phyloP scores from a whole-genome alignment of 306 rosid genomes.

The Quercus glauca region DNA sequence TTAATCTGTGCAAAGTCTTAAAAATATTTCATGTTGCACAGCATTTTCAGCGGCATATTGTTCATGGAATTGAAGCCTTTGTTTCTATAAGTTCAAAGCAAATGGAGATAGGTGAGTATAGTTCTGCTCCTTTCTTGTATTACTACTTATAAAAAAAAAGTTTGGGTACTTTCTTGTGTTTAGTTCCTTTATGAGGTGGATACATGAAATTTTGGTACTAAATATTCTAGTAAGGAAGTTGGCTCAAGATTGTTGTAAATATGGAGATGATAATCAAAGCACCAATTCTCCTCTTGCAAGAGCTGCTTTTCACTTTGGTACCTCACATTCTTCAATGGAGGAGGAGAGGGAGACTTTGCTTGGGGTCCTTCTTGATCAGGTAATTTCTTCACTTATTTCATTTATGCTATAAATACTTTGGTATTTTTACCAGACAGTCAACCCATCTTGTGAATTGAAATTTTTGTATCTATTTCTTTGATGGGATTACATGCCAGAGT shows the following conservation, averaged over 20 bases:
- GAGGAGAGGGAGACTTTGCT: constrained; percentile 63
- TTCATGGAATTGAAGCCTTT: constrained; percentile 74
- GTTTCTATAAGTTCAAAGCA: constrained; percentile 72
- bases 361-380: constrained; percentile 66
- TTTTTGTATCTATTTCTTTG: background rate
- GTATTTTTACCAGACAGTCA: constrained; percentile 10
- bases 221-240: constrained; percentile 61
- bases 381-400: constrained; percentile 35
- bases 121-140: constrained; percentile 17
- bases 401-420: constrained; percentile 1
- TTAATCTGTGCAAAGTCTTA: constrained; percentile 15
- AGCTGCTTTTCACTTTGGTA: constrained; percentile 62
- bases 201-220: constrained; percentile 21
- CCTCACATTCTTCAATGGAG: constrained; percentile 54
- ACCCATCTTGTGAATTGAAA: constrained; percentile 6
- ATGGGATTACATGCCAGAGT: background rate
- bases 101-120: constrained; percentile 67
- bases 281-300: constrained; percentile 46
- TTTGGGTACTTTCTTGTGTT: constrained; percentile 19
- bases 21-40: constrained; percentile 27
- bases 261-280: constrained; percentile 57
- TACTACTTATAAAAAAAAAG: background rate
- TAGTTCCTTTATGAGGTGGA: constrained; percentile 22
- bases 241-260: constrained; percentile 75
- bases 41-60: constrained; percentile 86